Base-by-base conservation (phyloP, 495 filamentous ascomycete species). In the Neurospora sp. region DNA sequence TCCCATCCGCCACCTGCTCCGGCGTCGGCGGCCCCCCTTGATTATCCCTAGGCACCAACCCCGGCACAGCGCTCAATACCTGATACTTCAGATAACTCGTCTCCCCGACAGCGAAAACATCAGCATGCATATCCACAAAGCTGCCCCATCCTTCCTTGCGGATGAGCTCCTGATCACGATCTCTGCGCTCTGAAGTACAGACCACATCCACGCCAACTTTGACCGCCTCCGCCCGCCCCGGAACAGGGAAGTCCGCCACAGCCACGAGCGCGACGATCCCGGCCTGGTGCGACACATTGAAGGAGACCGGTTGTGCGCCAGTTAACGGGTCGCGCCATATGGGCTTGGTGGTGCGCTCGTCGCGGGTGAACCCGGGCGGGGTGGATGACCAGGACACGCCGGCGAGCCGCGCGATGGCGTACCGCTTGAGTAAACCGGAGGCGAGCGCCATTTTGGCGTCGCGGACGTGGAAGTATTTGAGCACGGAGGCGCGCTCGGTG, bases 251-350 rank as follows among this genome's bases (percentile, higher is more conserved):
- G 73, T 76, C 76, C 38, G 77, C 75, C 12, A 83, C 79, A 31
- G 83, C 84, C n/a, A 84, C 82, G 10, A 85, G 80, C 6, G 87
- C 86, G 10, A 95, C 93, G 12, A 97, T 81, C 0, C 92, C 92
- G 16, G 91, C 91, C 79, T 97, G 94, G 78, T 97, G 94, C 70
- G 89, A 92, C 71, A 97, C 91, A 79, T 97, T 97, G 87, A 97
- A 97, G 71, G 91, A 87, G 20, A 95, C 84, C 35, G 82, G 80
- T 70, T 79, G 69, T 18, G 69, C 22, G 18, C 76, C 75, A 22
- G 81, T 75, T 9, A 71, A 76, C 0, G 78, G 71, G 72, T 83
- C 77, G 41, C 74, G 71, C 61, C 78, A 89, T 70, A 82, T 82
- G 9, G 94, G 94, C 74, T 90, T 97, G 76, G 78, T 88, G 73